Percentiles rank a stretch among this genome's conserved stretches.
Evolutionary conservation across 23 red algal species (phyloP).

Genomic region (Chondrus crispus): DNA sequence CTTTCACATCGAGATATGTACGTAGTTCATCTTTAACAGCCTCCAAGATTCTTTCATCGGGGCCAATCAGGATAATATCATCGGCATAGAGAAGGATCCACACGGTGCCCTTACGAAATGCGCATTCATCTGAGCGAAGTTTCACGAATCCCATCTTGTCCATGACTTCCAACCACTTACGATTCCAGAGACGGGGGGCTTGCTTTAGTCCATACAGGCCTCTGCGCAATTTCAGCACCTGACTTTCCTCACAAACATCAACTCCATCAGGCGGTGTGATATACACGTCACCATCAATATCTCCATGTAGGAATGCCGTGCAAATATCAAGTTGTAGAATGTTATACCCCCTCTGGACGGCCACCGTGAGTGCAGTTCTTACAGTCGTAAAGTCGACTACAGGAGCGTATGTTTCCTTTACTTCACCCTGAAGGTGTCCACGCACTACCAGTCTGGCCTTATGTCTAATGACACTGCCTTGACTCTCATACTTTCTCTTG

Average conservation of each 20-base stretch:
- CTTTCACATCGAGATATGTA: neutral
- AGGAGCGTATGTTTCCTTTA: constrained; percentile 36
- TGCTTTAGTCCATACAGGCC: neutral
- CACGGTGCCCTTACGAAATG: neutral
- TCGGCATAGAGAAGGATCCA: neutral
- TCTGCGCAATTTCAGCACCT: neutral
- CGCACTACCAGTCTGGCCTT: constrained; percentile 41
- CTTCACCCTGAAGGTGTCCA: neutral
- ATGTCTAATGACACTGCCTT: neutral
- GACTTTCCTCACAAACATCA: neutral
- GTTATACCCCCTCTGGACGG: neutral
- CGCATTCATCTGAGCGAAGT: neutral
- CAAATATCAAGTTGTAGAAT: neutral
- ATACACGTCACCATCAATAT: neutral
- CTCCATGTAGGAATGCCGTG: neutral
- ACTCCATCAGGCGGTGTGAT: neutral
- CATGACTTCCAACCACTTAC: neutral
- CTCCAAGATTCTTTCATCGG: neutral
- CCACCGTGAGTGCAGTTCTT: neutral
- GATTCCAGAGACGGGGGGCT: neutral
- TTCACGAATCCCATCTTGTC: neutral
- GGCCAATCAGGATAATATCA: neutral
- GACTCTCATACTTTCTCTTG: neutral
- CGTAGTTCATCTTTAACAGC: neutral
- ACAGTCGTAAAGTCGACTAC: constrained; percentile 24